Evolutionary conservation across 2,329 filamentous ascomycete genomes (phyloP).

Genomic region (Phaeomoniella chlamydospora): DNA sequence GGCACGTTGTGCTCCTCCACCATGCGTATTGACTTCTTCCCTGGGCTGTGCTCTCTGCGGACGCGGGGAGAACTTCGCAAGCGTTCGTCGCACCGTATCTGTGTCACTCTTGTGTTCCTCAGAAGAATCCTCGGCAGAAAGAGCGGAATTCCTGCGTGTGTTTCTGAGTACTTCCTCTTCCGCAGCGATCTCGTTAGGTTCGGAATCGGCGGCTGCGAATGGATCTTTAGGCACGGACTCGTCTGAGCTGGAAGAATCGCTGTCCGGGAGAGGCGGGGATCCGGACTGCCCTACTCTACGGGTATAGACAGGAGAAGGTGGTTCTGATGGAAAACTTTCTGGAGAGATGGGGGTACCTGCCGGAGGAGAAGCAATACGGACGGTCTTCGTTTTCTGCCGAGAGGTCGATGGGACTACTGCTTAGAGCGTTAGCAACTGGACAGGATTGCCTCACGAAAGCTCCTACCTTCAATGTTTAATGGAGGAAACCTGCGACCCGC

Average conservation of each 20-base stretch:
- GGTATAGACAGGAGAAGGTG: conserved; percentile 8
- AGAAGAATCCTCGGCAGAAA: conserved; percentile 4
- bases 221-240: conserved; percentile 20
- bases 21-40: neutral
- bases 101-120: neutral
- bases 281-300: conserved; percentile 8
- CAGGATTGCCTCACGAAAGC: too few relatives aligned
- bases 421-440: too few relatives aligned
- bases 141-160: conserved; percentile 10
- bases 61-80: conserved; percentile 9
- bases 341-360: conserved; percentile 19
- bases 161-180: conserved; percentile 12
- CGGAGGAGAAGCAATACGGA: conserved; percentile 22
- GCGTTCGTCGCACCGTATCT: conserved; percentile 9
- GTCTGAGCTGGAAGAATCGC: conserved; percentile 16
- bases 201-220: conserved; percentile 18
- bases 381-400: conserved; percentile 9
- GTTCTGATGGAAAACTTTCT: conserved; percentile 2
- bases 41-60: conserved; percentile 3
- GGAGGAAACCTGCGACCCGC: conserved; percentile 2
- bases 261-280: conserved; percentile 11
- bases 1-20: conserved; percentile 13
- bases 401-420: too few relatives aligned
- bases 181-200: conserved; percentile 14
- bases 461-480: conserved; percentile 1